A percentile compares a stretch with the other conserved stretches of the same genome.
Conservation (phyloP, 2,329 filamentous ascomycete genomes). For the Aspergillus spinulosporus region DNA sequence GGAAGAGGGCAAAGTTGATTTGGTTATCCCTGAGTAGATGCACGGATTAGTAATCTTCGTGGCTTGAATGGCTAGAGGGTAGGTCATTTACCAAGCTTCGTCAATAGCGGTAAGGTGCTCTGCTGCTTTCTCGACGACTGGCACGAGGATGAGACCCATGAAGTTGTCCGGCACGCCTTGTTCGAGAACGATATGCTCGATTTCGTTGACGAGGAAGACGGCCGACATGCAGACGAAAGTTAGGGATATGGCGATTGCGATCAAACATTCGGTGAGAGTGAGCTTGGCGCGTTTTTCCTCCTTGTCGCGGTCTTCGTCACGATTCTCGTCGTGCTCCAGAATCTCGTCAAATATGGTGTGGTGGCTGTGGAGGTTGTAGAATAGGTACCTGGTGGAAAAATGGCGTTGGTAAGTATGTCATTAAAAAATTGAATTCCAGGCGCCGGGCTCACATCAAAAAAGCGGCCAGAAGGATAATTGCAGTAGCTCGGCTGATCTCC, state of each 20-base stretch:
- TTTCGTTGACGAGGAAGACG: conserved; percentile 71
- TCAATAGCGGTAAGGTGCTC: conserved; percentile 83
- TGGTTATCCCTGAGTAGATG: conserved; percentile 42
- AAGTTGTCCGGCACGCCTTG: conserved; percentile 58
- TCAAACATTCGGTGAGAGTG: conserved; percentile 69
- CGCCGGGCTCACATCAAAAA: conserved; percentile 58
- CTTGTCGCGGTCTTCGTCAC: conserved; percentile 63
- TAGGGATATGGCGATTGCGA: conserved; percentile 66
- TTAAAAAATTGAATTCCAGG: no score
- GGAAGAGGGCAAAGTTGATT: conserved; percentile 82
- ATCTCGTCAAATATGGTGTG: conserved; percentile 75
- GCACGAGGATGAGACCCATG: conserved; percentile 71
- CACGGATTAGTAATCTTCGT: conserved; percentile 13
- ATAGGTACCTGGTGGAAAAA: conserved; percentile 52
- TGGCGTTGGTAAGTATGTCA: conserved; percentile 3
- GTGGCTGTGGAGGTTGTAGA: conserved; percentile 75
- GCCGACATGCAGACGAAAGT: conserved; percentile 72
- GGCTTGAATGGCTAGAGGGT: neutral
- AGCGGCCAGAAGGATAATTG: conserved; percentile 68
- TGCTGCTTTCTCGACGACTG: conserved; percentile 81
- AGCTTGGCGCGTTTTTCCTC: conserved; percentile 66
- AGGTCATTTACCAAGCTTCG: conserved; percentile 68
- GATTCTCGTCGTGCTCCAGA: conserved; percentile 68
- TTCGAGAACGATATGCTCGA: conserved; percentile 60
- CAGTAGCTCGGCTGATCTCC: conserved; percentile 68